phyloP scores from a whole-genome alignment of 805 yeast genomes.

The Wickerhamomyces chambardii region DNA sequence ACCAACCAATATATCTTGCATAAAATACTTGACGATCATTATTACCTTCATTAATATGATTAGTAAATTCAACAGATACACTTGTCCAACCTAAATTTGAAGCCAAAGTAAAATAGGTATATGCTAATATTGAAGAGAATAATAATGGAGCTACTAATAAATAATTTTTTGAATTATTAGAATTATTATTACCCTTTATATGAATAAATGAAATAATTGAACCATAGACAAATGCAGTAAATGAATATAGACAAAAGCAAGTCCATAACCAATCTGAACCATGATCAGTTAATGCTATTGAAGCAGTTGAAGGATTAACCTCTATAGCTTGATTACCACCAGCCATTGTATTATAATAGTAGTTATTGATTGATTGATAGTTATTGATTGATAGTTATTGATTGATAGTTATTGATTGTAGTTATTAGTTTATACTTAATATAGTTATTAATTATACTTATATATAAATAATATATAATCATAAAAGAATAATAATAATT shows the following conservation, averaged over 20 bases:
- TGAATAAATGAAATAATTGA: not conserved
- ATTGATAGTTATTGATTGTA: too few species aligned
- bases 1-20: conserved; percentile 48
- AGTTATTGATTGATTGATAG: conserved; percentile 1
- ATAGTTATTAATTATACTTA: too few species aligned
- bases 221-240: conserved; percentile 20
- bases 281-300: not conserved
- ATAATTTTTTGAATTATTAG: conserved; percentile 22
- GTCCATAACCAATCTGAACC: conserved; percentile 11
- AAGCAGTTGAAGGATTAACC: conserved; percentile 5
- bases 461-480: too few species aligned
- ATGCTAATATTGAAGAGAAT: conserved; percentile 31
- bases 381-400: too few species aligned
- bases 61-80: conserved; percentile 32
- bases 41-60: conserved; percentile 29
- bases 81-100: conserved; percentile 49
- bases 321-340: conserved; percentile 15
- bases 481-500: too few species aligned
- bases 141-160: conserved; percentile 31
- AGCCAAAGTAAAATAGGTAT: conserved; percentile 45
- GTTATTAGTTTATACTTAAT: too few species aligned
- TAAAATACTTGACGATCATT: conserved; percentile 45
- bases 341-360: not conserved
- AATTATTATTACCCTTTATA: conserved; percentile 8
- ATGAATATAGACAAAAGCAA: conserved; percentile 32